These are phyloP conservation scores for Diaporthe citriasiana DNA, from an alignment of 2,329 filamentous ascomycete species.

Conservation along the genomic window DNA sequence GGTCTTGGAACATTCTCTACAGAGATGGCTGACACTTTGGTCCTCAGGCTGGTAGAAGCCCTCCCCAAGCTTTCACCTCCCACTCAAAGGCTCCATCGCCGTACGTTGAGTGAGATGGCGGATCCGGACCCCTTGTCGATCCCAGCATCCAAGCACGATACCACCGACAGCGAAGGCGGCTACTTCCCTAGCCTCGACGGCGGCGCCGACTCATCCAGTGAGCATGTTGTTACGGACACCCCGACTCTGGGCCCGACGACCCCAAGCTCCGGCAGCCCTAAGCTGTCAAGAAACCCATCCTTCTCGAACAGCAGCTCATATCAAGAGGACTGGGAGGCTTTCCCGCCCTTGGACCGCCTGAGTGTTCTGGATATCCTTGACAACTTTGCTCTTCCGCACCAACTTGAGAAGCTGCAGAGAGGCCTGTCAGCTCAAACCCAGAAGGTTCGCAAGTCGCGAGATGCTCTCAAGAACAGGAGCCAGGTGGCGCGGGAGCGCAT, in stretches of 20 bases:
- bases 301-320: constrained; percentile 89
- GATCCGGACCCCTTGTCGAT: constrained; percentile 55
- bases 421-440: constrained; percentile 86
- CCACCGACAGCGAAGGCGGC: constrained; percentile 58
- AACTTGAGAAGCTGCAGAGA: constrained; percentile 90
- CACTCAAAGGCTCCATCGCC: constrained; percentile 53
- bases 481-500: constrained; percentile 88
- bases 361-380: constrained; percentile 94
- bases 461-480: constrained; percentile 82
- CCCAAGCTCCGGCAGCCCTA: constrained; percentile 60
- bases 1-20: background rate
- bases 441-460: constrained; percentile 85
- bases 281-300: constrained; percentile 81
- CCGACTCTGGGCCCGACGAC: constrained; percentile 63
- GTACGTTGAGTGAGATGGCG: constrained; percentile 60
- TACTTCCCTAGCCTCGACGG: constrained; percentile 57
- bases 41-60: constrained; percentile 57
- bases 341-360: constrained; percentile 89
- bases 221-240: constrained; percentile 62
- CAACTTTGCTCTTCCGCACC: constrained; percentile 90
- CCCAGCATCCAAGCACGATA: constrained; percentile 55
- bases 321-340: constrained; percentile 88
- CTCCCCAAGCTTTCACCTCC: constrained; percentile 58
- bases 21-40: constrained; percentile 58
- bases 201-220: constrained; percentile 58